These are phyloP conservation scores for Citrus inodora DNA, from an alignment of 345 rosid genomes.

Conservation along the genomic window DNA sequence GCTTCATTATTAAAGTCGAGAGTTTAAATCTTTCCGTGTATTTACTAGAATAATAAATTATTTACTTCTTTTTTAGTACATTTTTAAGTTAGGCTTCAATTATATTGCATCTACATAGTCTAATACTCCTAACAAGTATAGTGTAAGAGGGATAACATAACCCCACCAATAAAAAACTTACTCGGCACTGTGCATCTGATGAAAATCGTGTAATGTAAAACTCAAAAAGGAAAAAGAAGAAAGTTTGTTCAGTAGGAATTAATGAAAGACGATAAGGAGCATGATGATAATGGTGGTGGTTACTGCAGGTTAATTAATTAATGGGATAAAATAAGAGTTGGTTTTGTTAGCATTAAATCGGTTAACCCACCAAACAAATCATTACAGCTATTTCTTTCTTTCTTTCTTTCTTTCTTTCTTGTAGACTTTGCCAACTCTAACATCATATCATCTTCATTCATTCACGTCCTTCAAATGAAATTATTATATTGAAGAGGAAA, in stretches of 20 bases:
- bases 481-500: background rate
- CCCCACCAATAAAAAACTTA: too few species aligned
- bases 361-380: slow-evolving; percentile 36
- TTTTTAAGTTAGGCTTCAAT: too few species aligned
- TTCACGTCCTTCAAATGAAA: background rate
- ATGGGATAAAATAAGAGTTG: background rate
- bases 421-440: slow-evolving; percentile 7
- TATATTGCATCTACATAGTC: too few species aligned
- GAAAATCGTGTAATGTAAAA: too few species aligned
- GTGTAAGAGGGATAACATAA: too few species aligned
- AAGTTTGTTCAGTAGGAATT: background rate
- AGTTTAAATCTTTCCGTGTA: too few species aligned
- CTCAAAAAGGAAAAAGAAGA: background rate
- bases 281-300: background rate
- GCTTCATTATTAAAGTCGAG: too few species aligned
- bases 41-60: too few species aligned
- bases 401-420: slow-evolving; percentile 15
- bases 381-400: background rate
- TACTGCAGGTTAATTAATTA: background rate
- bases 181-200: too few species aligned
- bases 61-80: too few species aligned
- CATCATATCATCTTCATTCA: background rate
- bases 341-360: slow-evolving; percentile 27
- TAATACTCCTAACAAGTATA: too few species aligned
- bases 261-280: too few species aligned